These are phyloP conservation scores for Microcyclospora tardicrescens DNA, from an alignment of 2,329 filamentous ascomycete genomes.

Conservation along the genomic window DNA sequence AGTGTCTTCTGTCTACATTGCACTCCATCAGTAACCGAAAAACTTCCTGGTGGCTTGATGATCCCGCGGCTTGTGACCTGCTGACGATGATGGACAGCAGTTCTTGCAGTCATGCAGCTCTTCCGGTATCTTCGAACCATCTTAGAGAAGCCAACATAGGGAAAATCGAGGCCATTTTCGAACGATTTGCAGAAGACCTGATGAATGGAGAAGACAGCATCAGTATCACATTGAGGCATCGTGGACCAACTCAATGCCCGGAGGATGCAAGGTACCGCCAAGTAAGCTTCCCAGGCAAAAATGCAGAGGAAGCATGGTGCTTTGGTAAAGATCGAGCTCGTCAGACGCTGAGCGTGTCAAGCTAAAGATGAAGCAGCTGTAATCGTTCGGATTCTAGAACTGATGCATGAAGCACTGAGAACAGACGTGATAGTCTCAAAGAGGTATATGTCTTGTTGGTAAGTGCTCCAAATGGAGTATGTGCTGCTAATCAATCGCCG, in stretches of 20 bases:
- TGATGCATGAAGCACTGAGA: constrained; percentile 40
- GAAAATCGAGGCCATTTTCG: constrained; percentile 45
- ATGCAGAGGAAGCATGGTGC: constrained; percentile 44
- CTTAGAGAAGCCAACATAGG: constrained; percentile 27
- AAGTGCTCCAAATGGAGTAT: background rate
- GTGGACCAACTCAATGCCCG: constrained; percentile 6
- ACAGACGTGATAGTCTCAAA: constrained; percentile 41
- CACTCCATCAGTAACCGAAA: background rate
- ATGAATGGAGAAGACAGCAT: constrained; percentile 32
- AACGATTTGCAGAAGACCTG: constrained; percentile 38
- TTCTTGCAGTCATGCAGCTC: background rate
- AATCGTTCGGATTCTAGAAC: constrained; percentile 41
- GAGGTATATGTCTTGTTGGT: constrained; percentile 28
- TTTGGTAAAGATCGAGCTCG: constrained; percentile 29
- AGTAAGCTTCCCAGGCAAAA: constrained; percentile 42
- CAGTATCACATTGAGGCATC: constrained; percentile 35
- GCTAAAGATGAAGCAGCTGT: constrained; percentile 30
- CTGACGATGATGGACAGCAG: background rate
- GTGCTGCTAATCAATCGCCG: constrained; percentile 3
- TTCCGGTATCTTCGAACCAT: background rate
- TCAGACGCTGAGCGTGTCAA: constrained; percentile 5
- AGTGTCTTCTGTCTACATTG: background rate
- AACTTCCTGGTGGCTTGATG: background rate
- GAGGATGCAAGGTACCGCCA: constrained; percentile 8
- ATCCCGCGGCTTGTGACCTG: background rate